phyloP scores from a whole-genome alignment of 2,329 filamentous ascomycete genomes.

The Colletotrichum sp. region DNA sequence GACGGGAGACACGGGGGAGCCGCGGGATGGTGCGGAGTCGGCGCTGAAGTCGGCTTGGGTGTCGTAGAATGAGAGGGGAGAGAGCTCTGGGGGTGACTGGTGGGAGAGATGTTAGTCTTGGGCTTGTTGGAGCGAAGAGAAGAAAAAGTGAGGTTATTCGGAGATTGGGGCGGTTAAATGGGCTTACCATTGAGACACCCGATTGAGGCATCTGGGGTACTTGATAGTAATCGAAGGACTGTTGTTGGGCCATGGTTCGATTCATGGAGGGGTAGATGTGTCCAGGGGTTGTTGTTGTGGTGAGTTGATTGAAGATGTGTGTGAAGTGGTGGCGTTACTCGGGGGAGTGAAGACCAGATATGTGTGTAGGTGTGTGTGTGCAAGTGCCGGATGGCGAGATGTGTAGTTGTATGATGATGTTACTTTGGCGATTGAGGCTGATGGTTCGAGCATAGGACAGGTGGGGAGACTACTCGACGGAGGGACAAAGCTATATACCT shows the following conservation, averaged over 20 bases:
- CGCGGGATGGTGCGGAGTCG: conserved; percentile 39
- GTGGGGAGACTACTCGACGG: conserved; percentile 14
- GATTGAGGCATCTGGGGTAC: conserved; percentile 15
- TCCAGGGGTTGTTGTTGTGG: neutral
- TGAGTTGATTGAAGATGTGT: neutral
- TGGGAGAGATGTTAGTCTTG: neutral
- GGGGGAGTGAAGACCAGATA: neutral
- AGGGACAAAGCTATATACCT: conserved; percentile 17
- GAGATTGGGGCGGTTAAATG: neutral
- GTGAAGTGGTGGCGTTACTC: conserved; percentile 6
- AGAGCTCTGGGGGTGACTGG: conserved; percentile 21
- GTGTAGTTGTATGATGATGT: neutral
- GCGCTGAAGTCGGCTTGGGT: conserved; percentile 34
- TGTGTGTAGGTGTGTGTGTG: neutral
- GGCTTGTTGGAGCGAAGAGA: neutral
- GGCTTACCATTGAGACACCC: conserved; percentile 3
- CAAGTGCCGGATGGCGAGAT: conserved; percentile 10
- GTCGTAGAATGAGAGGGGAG: conserved; percentile 24
- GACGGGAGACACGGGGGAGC: conserved; percentile 32
- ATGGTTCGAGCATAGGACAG: conserved; percentile 13
- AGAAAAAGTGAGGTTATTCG: neutral
- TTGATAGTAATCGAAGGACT: conserved; percentile 19
- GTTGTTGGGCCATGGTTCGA: conserved; percentile 16
- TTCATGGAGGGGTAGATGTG: conserved; percentile 2
- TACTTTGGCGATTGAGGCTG: conserved; percentile 5